Percentiles rank a stretch among this genome's conserved stretches.
These are phyloP conservation scores for Xerocomus nothofagi DNA, from an alignment of 1,284 basidiomycete genomes.

Conservation along the genomic window DNA sequence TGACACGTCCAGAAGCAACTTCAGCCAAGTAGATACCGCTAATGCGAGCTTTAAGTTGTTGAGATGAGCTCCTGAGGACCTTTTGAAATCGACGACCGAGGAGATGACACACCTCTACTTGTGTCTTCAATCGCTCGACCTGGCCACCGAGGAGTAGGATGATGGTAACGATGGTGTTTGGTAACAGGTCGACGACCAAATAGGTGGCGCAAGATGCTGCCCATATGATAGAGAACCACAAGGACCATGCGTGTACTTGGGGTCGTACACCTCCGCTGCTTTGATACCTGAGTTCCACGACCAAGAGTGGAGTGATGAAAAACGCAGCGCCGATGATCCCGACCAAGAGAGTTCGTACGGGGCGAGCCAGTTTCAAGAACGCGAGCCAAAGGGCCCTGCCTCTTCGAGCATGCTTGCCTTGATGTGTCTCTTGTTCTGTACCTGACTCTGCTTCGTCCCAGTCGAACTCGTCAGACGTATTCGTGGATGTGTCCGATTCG, in stretches of 20 bases:
- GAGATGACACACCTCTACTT: conserved; percentile 54
- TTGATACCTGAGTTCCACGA: conserved; percentile 63
- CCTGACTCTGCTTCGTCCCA: conserved; percentile 62
- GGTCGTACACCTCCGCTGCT: conserved; percentile 42
- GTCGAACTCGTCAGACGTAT: conserved; percentile 70
- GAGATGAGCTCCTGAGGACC: conserved; percentile 1
- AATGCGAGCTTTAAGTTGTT: conserved; percentile 52
- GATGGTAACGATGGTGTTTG: conserved; percentile 54
- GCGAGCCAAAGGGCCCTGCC: conserved; percentile 60
- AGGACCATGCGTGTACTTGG: conserved; percentile 67
- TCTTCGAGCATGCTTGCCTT: conserved; percentile 37
- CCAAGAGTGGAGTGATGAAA: conserved; percentile 66
- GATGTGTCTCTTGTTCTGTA: conserved; percentile 17
- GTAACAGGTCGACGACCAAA: conserved; percentile 63
- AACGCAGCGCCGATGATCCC: conserved; percentile 59
- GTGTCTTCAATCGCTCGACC: conserved; percentile 61
- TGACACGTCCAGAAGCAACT: conserved; percentile 60
- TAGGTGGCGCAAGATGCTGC: conserved; percentile 61
- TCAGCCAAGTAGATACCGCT: conserved; percentile 70
- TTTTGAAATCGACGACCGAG: not conserved
- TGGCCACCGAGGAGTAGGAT: conserved; percentile 58
- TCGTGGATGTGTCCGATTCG: conserved; percentile 58
- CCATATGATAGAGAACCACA: conserved; percentile 73
- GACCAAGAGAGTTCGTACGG: conserved; percentile 55
- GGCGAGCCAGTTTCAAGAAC: conserved; percentile 67